These are phyloP conservation scores for Kwoniella sp. DNA, from an alignment of 768 basidiomycete species.

Conservation along the genomic window DNA sequence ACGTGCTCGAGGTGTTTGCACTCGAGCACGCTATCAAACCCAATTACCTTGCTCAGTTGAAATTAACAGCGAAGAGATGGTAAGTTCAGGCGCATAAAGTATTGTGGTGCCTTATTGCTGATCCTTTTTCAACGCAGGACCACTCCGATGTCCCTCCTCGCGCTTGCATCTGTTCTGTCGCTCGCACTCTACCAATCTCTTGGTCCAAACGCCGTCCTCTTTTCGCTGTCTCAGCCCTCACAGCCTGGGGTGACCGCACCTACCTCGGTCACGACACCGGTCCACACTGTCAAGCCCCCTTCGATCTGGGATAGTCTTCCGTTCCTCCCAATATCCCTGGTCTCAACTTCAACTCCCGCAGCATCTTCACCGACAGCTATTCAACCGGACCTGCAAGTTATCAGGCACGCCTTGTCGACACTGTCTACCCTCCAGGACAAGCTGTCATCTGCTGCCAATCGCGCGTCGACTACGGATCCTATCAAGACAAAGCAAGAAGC, in stretches of 20 bases:
- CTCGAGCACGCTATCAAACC: neutral
- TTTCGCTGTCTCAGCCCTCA: neutral
- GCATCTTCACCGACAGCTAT: neutral
- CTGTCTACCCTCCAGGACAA: conserved; percentile 14
- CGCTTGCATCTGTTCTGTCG: conserved; percentile 22
- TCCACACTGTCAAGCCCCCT: neutral
- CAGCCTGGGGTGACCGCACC: neutral
- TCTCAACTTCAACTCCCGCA: neutral
- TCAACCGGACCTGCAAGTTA: conserved; percentile 19
- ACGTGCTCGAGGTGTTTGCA: neutral
- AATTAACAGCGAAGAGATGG: conserved; percentile 14
- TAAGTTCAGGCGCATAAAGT: conserved; percentile 11
- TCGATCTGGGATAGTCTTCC: conserved; percentile 22
- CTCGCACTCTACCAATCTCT: conserved; percentile 16
- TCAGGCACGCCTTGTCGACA: conserved; percentile 22
- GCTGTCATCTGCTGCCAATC: conserved; percentile 10
- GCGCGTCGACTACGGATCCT: neutral
- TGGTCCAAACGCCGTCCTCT: conserved; percentile 10
- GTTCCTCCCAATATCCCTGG: neutral
- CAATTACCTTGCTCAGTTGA: conserved; percentile 5
- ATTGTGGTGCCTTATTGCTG: no score
- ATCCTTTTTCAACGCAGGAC: no score
- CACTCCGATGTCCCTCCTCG: conserved; percentile 17
- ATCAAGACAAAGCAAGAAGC: neutral
- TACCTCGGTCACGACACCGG: neutral